Conservation (phyloP, 352 stramenopile genomes). For the Pythium aphanidermatum region DNA sequence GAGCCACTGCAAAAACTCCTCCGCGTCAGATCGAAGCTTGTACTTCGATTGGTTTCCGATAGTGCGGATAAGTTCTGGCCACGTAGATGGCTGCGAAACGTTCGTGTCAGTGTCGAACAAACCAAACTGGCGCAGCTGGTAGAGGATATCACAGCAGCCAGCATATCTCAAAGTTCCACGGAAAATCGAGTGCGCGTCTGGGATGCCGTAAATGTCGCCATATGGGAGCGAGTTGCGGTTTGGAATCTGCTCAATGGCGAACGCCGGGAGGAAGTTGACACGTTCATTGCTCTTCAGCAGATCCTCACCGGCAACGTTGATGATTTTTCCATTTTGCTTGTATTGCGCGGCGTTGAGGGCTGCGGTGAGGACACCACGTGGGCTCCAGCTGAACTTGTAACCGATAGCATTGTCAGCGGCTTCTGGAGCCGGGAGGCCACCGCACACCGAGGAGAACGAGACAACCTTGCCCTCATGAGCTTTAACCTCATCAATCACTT, state of each 20-base stretch:
- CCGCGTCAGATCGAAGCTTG: conserved; percentile 40
- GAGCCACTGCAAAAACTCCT: conserved; percentile 74
- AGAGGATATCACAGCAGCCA: conserved; percentile 89
- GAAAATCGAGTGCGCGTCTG: conserved; percentile 88
- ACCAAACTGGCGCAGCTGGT: conserved; percentile 87
- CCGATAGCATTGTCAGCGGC: conserved; percentile 93
- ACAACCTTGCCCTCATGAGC: conserved; percentile 81
- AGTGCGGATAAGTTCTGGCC: conserved; percentile 77
- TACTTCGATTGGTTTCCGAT: conserved; percentile 32
- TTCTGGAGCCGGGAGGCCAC: conserved; percentile 92
- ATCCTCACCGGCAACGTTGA: conserved; percentile 84
- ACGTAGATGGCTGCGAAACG: conserved; percentile 51
- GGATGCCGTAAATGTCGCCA: conserved; percentile 92
- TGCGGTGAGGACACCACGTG: conserved; percentile 91
- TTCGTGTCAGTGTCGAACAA: conserved; percentile 74
- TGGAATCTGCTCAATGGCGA: conserved; percentile 93
- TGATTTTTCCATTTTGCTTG: conserved; percentile 71
- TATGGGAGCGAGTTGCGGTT: conserved; percentile 94
- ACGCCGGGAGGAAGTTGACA: conserved; percentile 85
- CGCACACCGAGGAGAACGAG: conserved; percentile 93
- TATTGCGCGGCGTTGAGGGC: conserved; percentile 90
- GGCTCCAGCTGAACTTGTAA: conserved; percentile 98
- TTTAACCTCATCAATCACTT: conserved; percentile 95
- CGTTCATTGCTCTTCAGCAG: conserved; percentile 82
- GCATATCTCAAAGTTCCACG: conserved; percentile 93